phyloP scores from a whole-genome alignment of 768 basidiomycete species.

The Macrolepiota dolichaula region DNA sequence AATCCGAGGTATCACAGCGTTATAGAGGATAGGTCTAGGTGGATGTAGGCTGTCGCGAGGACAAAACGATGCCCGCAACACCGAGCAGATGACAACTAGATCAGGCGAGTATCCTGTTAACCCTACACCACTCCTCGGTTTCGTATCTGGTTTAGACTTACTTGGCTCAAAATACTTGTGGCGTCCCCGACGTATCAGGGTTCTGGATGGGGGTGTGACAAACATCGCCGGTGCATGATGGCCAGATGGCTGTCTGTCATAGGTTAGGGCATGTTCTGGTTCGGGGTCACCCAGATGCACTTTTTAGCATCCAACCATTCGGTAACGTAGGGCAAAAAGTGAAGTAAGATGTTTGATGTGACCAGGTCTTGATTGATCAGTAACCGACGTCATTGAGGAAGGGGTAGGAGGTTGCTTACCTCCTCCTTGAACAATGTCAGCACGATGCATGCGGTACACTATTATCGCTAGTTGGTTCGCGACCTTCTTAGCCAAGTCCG shows the following conservation, averaged over 20 bases:
- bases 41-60: too few relatives aligned
- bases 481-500: conserved; percentile 32
- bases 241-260: conserved; percentile 18
- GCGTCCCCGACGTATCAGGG: conserved; percentile 14
- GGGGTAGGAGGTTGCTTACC: background rate
- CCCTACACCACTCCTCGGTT: too few relatives aligned
- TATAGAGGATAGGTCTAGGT: too few relatives aligned
- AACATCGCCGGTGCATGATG: conserved; percentile 27
- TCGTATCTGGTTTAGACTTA: too few relatives aligned
- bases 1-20: too few relatives aligned
- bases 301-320: conserved; percentile 32
- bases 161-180: too few relatives aligned
- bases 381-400: background rate
- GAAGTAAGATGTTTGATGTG: conserved; percentile 35
- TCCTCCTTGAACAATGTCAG: conserved; percentile 16
- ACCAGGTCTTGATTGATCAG: conserved; percentile 38
- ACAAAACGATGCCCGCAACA: too few relatives aligned
- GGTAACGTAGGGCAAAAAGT: conserved; percentile 18
- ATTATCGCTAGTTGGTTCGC: conserved; percentile 25
- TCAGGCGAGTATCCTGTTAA: too few relatives aligned
- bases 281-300: conserved; percentile 29
- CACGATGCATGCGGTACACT: conserved; percentile 28
- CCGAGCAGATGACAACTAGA: too few relatives aligned
- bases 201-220: conserved; percentile 25
- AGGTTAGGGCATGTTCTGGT: background rate